Evolutionary conservation across 2,329 filamentous ascomycete genomes (phyloP).

Genomic region (Sporothrix schenckii): DNA sequence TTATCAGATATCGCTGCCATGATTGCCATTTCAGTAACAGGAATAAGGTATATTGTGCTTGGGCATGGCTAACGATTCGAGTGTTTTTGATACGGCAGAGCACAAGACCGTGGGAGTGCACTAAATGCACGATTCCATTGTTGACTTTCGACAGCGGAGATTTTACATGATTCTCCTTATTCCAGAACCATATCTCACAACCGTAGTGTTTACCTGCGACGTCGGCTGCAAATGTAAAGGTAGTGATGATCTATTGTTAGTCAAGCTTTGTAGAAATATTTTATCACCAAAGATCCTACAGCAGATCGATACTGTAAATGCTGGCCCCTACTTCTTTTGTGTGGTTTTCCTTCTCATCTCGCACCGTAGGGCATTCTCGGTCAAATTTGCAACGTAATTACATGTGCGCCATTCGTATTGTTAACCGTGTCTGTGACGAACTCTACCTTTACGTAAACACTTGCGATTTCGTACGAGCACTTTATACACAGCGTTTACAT

Average conservation of each 20-base stretch:
- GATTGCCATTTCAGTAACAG: background rate
- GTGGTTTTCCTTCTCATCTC: no score
- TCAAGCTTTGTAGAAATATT: no score
- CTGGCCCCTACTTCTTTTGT: no score
- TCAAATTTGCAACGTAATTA: no score
- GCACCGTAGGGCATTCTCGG: no score
- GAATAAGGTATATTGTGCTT: background rate
- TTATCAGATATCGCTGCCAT: background rate
- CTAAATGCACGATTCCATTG: background rate
- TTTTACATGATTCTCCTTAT: no score
- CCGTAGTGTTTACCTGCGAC: no score
- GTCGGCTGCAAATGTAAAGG: no score
- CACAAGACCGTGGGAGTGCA: background rate
- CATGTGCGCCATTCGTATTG: background rate
- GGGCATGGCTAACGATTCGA: background rate
- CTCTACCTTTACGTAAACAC: background rate
- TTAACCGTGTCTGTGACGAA: background rate
- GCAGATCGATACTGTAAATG: no score
- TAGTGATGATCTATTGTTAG: no score
- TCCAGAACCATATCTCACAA: no score
- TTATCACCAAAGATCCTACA: no score
- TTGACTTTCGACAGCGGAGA: background rate
- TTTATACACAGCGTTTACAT: background rate
- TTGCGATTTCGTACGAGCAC: background rate
- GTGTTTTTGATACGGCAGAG: background rate